A percentile compares a stretch with the other conserved stretches of the same genome.
Evolutionary conservation across 2,329 filamentous ascomycete genomes (phyloP).

Genomic region (Nigrograna mackinnonii): DNA sequence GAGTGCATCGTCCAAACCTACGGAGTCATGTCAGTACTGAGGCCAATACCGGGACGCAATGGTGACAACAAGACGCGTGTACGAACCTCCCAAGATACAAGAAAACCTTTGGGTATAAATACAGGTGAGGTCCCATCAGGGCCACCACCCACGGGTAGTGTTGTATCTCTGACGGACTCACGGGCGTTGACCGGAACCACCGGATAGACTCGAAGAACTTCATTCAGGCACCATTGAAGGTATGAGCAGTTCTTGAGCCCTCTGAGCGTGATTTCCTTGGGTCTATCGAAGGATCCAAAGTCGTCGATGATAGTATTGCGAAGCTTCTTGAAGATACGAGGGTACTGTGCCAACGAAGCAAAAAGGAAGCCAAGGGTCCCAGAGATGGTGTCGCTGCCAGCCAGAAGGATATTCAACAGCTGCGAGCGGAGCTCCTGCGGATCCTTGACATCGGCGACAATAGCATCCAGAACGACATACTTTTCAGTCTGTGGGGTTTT

Average conservation of each 20-base stretch:
- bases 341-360: constrained; percentile 69
- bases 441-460: constrained; percentile 73
- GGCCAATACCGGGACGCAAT: too few species aligned
- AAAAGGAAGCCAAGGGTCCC: constrained; percentile 72
- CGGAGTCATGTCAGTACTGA: background rate
- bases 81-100: background rate
- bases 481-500: constrained; percentile 1
- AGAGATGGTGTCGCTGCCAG: constrained; percentile 83
- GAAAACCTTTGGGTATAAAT: constrained; percentile 15
- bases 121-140: constrained; percentile 22
- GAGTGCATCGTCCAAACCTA: background rate
- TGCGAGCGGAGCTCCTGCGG: constrained; percentile 74
- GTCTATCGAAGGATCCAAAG: background rate
- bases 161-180: constrained; percentile 21
- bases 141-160: constrained; percentile 31
- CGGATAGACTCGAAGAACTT: constrained; percentile 20
- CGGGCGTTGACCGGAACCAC: constrained; percentile 26
- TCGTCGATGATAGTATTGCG: constrained; percentile 63
- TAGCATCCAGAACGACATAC: constrained; percentile 71
- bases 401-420: constrained; percentile 71
- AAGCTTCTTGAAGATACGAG: constrained; percentile 66
- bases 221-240: background rate
- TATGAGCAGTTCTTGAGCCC: background rate
- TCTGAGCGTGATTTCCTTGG: background rate
- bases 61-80: too few species aligned